Conservation (phyloP, 2,329 filamentous ascomycete genomes). For the Sporothrix pseudoabietina region DNA sequence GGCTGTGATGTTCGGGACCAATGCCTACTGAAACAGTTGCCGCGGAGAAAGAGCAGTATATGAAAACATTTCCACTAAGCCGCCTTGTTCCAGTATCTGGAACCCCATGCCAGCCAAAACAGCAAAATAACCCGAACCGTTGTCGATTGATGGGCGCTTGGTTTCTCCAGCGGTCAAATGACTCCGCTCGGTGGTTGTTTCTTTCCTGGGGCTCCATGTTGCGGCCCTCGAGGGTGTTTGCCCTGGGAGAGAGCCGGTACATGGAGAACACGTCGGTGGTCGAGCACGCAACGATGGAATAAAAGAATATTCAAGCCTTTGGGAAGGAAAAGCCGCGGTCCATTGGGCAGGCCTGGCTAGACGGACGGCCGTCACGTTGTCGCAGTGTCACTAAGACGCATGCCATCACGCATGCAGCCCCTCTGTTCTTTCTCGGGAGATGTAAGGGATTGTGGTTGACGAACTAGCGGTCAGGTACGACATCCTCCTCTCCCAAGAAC, state of each 20-base stretch:
- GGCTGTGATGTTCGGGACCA: constrained; percentile 29
- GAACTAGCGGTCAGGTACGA: constrained; percentile 30
- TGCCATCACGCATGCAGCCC: constrained; percentile 19
- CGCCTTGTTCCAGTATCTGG: constrained; percentile 1
- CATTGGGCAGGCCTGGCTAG: constrained; percentile 5
- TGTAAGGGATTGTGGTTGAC: not conserved
- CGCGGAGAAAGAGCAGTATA: constrained; percentile 27
- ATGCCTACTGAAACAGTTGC: constrained; percentile 31
- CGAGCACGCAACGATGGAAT: constrained; percentile 1
- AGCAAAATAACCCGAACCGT: not conserved
- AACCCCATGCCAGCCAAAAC: constrained; percentile 13
- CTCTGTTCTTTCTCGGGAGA: constrained; percentile 9
- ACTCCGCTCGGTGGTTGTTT: constrained; percentile 4
- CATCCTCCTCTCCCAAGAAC: not conserved
- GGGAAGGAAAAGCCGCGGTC: constrained; percentile 22
- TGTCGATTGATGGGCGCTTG: not conserved
- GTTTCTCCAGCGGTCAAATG: constrained; percentile 3
- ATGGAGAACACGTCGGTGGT: not conserved
- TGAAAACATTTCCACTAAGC: constrained; percentile 17
- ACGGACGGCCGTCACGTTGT: not conserved
- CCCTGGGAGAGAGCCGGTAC: not conserved
- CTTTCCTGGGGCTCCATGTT: not conserved
- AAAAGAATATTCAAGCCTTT: not conserved
- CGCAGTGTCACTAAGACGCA: constrained; percentile 25
- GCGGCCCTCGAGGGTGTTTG: not conserved